Base-by-base conservation (phyloP, 768 basidiomycete genomes). In the Hericium coralloides region DNA sequence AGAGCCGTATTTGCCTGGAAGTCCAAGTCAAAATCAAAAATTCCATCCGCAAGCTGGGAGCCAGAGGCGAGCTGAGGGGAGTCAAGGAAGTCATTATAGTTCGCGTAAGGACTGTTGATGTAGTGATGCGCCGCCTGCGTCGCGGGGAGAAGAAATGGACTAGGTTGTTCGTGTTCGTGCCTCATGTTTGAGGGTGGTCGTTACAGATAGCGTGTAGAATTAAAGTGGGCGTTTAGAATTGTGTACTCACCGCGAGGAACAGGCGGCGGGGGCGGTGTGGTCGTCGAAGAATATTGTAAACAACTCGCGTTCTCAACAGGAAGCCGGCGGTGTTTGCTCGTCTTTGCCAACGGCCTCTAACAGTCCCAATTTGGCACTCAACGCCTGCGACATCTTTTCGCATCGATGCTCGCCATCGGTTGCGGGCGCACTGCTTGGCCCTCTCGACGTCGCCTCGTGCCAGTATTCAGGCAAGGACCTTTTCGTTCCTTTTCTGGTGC, bases 341-440 rank as follows among this genome's bases (percentile, higher is more conserved):
- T 69, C 53, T 70, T 69, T 58, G 37, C 25, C 56, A 61, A 62
- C 41, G 25, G 53, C 64, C 38, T 52, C 59, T 54, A 58, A 58
- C 25, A 12, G n/a, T 1, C 62, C 64, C 36, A n/a, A 53, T 59
- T 20, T 1, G 51, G 58, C 22, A 60, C 25, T 60, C 59, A 52
- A 60, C 59, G n/a, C 59, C 54, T 61, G 6, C 10, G 52, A 36
- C 12, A 14, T 43, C 8, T 38, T 12, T 22, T 22, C 23, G 2
- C 7, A 31, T 31, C 31, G 10, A 31, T 31, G 31, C 31, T 31
- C 8, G 31, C 31, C 31, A 31, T 31, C 31, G 7, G 31, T 31
- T 9, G 31, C 10, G 31, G 31, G 31, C 31, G 31, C 6, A 9
- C 31, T 9, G 31, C 7, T 9, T 31, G 31, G 31, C 31, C 31